phyloP scores from a whole-genome alignment of 2,329 filamentous ascomycete species.

The Fusarium pseudoanthophilum region DNA sequence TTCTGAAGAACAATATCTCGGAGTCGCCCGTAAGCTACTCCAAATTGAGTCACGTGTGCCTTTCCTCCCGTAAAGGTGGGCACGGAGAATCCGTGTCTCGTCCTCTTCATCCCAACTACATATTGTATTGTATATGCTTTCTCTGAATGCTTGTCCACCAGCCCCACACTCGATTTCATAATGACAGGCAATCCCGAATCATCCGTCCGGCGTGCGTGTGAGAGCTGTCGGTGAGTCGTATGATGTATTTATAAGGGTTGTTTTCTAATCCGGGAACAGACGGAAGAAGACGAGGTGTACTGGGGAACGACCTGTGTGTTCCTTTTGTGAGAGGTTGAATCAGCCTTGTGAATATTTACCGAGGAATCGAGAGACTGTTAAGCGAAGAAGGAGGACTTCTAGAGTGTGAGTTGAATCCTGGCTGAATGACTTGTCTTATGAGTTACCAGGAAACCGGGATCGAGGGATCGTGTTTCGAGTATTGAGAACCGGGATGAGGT shows the following conservation, averaged over 20 bases:
- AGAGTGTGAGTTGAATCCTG: constrained; percentile 10
- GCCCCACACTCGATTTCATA: background rate
- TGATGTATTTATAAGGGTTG: background rate
- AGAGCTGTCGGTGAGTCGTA: constrained; percentile 30
- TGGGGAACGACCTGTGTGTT: constrained; percentile 33
- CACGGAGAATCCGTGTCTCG: constrained; percentile 13
- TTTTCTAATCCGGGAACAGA: background rate
- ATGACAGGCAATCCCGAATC: constrained; percentile 20
- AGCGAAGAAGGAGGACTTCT: constrained; percentile 18
- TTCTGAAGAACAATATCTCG: background rate
- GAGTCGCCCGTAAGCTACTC: background rate
- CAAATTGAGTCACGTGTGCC: constrained; percentile 17
- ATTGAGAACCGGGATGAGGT: constrained; percentile 12
- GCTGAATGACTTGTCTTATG: background rate
- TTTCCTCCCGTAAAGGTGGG: constrained; percentile 1
- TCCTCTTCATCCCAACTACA: background rate
- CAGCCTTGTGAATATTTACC: constrained; percentile 33
- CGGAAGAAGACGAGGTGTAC: constrained; percentile 41
- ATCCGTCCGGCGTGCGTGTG: constrained; percentile 26
- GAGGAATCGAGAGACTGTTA: constrained; percentile 20
- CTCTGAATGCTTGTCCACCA: background rate
- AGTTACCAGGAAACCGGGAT: background rate
- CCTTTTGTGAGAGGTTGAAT: constrained; percentile 34
- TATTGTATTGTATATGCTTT: background rate
- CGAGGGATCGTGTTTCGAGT: background rate